A percentile compares a stretch with the other conserved stretches of the same genome.
Conservation (phyloP, 805 yeast genomes). For the Osmozyma mogii region DNA sequence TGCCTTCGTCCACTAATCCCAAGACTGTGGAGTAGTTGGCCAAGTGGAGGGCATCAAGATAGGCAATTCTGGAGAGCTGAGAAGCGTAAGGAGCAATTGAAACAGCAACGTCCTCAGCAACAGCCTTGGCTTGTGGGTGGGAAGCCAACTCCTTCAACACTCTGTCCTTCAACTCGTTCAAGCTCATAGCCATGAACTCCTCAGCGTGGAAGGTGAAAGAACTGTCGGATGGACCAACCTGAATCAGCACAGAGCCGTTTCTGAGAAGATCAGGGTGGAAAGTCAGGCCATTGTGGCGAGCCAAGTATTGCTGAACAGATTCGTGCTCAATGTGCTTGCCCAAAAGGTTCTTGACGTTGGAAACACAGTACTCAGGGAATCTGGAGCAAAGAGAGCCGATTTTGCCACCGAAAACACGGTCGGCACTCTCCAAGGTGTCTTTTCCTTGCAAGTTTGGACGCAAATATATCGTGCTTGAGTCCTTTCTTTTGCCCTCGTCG, state of each 20-base stretch:
- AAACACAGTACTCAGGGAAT: slow-evolving; percentile 61
- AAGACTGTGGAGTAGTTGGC: slow-evolving; percentile 56
- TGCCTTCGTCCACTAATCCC: slow-evolving; percentile 78
- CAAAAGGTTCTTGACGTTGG: slow-evolving; percentile 61
- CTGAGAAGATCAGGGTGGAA: slow-evolving; percentile 30
- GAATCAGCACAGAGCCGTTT: slow-evolving; percentile 50
- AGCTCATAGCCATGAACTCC: slow-evolving; percentile 78
- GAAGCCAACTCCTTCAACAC: slow-evolving; percentile 52
- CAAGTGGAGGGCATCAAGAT: slow-evolving; percentile 62
- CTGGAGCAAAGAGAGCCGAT: slow-evolving; percentile 63
- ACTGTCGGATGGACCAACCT: slow-evolving; percentile 29
- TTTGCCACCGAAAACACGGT: slow-evolving; percentile 73
- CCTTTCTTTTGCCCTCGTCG: slow-evolving; percentile 88
- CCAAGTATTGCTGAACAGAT: slow-evolving; percentile 38
- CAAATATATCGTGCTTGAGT: slow-evolving; percentile 68
- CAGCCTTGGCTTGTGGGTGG: slow-evolving; percentile 40
- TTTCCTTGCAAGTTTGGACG: slow-evolving; percentile 29
- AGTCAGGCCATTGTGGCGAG: slow-evolving; percentile 55
- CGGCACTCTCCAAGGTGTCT: slow-evolving; percentile 37
- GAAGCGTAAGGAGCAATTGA: slow-evolving; percentile 70
- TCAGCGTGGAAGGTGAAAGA: slow-evolving; percentile 45
- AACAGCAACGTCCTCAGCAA: slow-evolving; percentile 59
- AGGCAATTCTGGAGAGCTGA: slow-evolving; percentile 59
- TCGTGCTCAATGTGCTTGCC: slow-evolving; percentile 52
- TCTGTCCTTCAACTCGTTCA: slow-evolving; percentile 56